phyloP scores from a whole-genome alignment of 2,329 filamentous ascomycete species.

The Aspergillus eucalypticola region DNA sequence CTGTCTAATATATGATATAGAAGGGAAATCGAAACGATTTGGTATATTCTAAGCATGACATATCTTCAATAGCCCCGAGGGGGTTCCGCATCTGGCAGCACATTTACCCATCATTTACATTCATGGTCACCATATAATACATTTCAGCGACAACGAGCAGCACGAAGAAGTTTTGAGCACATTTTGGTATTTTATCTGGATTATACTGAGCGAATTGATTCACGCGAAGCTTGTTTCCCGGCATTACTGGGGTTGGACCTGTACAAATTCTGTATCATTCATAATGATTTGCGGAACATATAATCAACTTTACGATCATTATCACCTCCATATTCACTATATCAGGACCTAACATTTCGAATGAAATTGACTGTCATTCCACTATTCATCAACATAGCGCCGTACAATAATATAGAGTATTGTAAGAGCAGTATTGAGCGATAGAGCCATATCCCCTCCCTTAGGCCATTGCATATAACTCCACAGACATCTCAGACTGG shows the following conservation, averaged over 20 bases:
- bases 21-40: conserved; percentile 2
- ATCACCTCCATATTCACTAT: neutral
- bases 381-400: too few relatives aligned
- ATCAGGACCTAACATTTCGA: too few relatives aligned
- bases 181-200: neutral
- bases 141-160: neutral
- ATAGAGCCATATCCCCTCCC: too few relatives aligned
- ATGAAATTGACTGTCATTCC: too few relatives aligned
- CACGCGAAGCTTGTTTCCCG: neutral
- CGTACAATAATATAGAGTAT: too few relatives aligned
- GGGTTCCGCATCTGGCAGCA: neutral
- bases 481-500: too few relatives aligned
- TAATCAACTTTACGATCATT: neutral
- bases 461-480: too few relatives aligned
- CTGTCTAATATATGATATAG: neutral
- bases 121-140: neutral
- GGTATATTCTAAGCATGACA: neutral
- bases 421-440: too few relatives aligned
- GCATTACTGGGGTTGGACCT: neutral
- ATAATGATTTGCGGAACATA: neutral
- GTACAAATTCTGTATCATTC: neutral
- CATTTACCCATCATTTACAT: neutral
- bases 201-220: neutral
- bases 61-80: neutral
- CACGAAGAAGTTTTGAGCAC: neutral